These are phyloP conservation scores for Sclerotinia glacialis DNA, from an alignment of 2,329 filamentous ascomycete species.

Conservation along the genomic window DNA sequence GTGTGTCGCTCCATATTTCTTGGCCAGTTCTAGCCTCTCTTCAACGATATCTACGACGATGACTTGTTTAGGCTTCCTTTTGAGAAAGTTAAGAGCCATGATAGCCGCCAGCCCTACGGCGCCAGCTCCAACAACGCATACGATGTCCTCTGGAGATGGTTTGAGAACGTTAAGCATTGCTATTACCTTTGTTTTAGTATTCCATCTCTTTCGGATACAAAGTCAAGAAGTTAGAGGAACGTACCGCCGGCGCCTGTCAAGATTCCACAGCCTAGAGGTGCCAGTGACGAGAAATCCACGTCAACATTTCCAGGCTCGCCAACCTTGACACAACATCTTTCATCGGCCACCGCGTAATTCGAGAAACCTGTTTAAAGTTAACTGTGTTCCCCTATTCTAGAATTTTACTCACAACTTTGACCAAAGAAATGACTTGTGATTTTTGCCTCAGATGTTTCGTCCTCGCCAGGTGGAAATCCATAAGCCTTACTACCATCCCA, in stretches of 20 bases:
- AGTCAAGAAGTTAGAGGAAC: not conserved
- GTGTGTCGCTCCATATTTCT: slow-evolving; percentile 44
- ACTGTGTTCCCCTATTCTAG: not conserved
- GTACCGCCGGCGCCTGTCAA: slow-evolving; percentile 44
- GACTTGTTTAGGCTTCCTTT: slow-evolving; percentile 35
- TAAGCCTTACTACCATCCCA: slow-evolving; percentile 29
- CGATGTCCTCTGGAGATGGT: slow-evolving; percentile 34
- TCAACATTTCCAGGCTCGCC: slow-evolving; percentile 20
- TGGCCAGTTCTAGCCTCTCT: slow-evolving; percentile 44
- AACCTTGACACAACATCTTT: slow-evolving; percentile 33
- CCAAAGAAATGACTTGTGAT: slow-evolving; percentile 40
- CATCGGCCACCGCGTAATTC: slow-evolving; percentile 34
- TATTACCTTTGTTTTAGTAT: not conserved
- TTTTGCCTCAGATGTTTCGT: slow-evolving; percentile 17
- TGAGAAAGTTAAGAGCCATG: slow-evolving; percentile 40
- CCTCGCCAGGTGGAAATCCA: slow-evolving; percentile 11
- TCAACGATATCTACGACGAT: slow-evolving; percentile 48
- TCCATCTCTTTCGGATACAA: too few species aligned
- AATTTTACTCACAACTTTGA: slow-evolving; percentile 29
- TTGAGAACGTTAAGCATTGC: slow-evolving; percentile 42
- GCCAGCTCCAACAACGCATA: slow-evolving; percentile 44
- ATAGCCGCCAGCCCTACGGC: slow-evolving; percentile 44
- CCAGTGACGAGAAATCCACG: slow-evolving; percentile 38
- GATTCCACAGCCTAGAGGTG: slow-evolving; percentile 46
- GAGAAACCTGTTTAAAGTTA: slow-evolving; percentile 31